These are phyloP conservation scores for Rusavskia elegans DNA, from an alignment of 495 filamentous ascomycete species.

Conservation along the genomic window DNA sequence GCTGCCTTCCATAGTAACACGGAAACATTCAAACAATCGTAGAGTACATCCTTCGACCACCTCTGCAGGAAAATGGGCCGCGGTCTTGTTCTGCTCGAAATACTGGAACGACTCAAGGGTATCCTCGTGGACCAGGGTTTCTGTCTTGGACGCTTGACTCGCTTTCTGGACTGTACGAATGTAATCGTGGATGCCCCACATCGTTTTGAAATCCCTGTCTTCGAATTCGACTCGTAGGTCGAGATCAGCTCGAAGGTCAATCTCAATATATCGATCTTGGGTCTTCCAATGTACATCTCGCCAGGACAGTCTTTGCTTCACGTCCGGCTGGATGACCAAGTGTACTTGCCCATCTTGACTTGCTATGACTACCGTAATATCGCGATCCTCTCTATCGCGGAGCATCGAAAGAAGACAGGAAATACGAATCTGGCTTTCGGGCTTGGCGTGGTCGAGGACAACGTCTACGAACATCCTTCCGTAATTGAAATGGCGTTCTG, in stretches of 20 bases:
- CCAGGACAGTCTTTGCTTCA: slow-evolving; percentile 56
- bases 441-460: slow-evolving; percentile 49
- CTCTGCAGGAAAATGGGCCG: slow-evolving; percentile 55
- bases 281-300: slow-evolving; percentile 62
- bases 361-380: slow-evolving; percentile 50
- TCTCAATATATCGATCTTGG: slow-evolving; percentile 38
- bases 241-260: slow-evolving; percentile 55
- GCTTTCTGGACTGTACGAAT: slow-evolving; percentile 53
- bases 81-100: slow-evolving; percentile 47
- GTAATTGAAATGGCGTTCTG: slow-evolving; percentile 51
- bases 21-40: slow-evolving; percentile 52
- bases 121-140: slow-evolving; percentile 46
- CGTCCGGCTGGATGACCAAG: slow-evolving; percentile 53
- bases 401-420: slow-evolving; percentile 58
- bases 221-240: slow-evolving; percentile 49
- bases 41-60: slow-evolving; percentile 51
- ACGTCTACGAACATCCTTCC: slow-evolving; percentile 55
- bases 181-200: slow-evolving; percentile 73
- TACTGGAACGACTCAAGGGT: slow-evolving; percentile 57
- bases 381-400: slow-evolving; percentile 48
- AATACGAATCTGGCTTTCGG: slow-evolving; percentile 46
- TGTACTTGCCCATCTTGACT: slow-evolving; percentile 65
- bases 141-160: slow-evolving; percentile 47
- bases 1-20: slow-evolving; percentile 45
- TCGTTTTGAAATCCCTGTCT: slow-evolving; percentile 54